phyloP scores from a whole-genome alignment of 2,329 filamentous ascomycete species.

The Tympanopsis confertula region DNA sequence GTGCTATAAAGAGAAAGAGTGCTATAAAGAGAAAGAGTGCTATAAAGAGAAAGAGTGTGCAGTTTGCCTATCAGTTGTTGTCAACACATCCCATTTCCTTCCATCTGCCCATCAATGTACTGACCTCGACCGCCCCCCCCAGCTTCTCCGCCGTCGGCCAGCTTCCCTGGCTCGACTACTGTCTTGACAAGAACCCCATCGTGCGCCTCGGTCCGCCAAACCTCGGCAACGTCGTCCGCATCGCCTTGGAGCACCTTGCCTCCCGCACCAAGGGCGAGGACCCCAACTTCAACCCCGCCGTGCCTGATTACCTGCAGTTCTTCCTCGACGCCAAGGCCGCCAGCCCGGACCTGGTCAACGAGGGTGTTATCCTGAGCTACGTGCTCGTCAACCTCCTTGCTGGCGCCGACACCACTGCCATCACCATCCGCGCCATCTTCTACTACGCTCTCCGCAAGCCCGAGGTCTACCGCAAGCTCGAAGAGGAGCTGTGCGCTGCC shows the following conservation, averaged over 20 bases:
- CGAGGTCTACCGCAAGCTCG: conserved; percentile 11
- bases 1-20: too few species aligned
- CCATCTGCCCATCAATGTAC: conserved; percentile 8
- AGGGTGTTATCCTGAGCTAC: conserved; percentile 21
- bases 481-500: conserved; percentile 24
- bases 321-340: conserved; percentile 20
- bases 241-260: conserved; percentile 8
- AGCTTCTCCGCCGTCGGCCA: conserved; percentile 15
- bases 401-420: conserved; percentile 23
- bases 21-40: too few species aligned
- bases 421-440: conserved; percentile 17
- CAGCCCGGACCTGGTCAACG: conserved; percentile 21
- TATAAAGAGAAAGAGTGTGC: too few species aligned
- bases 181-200: conserved; percentile 16
- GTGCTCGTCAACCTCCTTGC: conserved; percentile 20
- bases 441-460: conserved; percentile 23
- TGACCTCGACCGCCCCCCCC: conserved; percentile 5
- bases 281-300: conserved; percentile 4
- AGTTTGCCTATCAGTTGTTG: too few species aligned
- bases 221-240: conserved; percentile 8
- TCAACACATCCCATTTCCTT: conserved; percentile 10
- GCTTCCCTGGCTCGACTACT: conserved; percentile 12
- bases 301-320: conserved; percentile 17
- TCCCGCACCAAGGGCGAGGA: conserved; percentile 6
- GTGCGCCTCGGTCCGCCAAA: conserved; percentile 11